Percentiles rank a stretch among this genome's conserved stretches.
These are phyloP conservation scores for Aristolochia contorta DNA, from an alignment of 164 flowering plant genomes.

Conservation along the genomic window DNA sequence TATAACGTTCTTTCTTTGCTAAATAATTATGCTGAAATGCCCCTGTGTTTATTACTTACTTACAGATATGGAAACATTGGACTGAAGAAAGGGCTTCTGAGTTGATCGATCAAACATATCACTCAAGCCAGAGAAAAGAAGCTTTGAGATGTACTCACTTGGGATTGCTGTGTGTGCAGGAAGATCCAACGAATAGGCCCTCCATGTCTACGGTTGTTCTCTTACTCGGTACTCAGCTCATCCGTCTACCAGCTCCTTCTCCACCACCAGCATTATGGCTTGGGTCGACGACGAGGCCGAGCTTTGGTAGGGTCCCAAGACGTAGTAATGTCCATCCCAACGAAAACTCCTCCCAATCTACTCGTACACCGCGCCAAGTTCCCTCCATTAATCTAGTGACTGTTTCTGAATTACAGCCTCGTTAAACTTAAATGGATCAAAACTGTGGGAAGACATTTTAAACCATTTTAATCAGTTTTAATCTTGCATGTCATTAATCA, in stretches of 20 bases:
- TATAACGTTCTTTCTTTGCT: too few species aligned
- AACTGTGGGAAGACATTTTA: too few species aligned
- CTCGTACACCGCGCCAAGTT: not conserved
- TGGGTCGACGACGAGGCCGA: not conserved
- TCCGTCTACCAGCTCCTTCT: slow-evolving; percentile 25
- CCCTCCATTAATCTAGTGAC: not conserved
- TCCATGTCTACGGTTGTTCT: slow-evolving; percentile 29
- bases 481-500: too few species aligned
- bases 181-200: slow-evolving; percentile 27
- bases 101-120: slow-evolving; percentile 17
- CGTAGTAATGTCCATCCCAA: too few species aligned
- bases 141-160: slow-evolving; percentile 34
- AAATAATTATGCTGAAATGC: too few species aligned
- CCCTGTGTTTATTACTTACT: too few species aligned
- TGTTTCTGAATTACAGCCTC: not conserved
- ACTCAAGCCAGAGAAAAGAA: slow-evolving; percentile 11
- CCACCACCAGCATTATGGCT: slow-evolving; percentile 30
- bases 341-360: not conserved
- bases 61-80: slow-evolving; percentile 9
- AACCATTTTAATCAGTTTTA: too few species aligned
- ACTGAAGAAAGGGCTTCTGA: not conserved
- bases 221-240: slow-evolving; percentile 29
- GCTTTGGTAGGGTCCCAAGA: not conserved
- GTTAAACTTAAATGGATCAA: too few species aligned
- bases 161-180: slow-evolving; percentile 36